phyloP scores from a whole-genome alignment of 345 rosid genomes.

The Mangifera indica region DNA sequence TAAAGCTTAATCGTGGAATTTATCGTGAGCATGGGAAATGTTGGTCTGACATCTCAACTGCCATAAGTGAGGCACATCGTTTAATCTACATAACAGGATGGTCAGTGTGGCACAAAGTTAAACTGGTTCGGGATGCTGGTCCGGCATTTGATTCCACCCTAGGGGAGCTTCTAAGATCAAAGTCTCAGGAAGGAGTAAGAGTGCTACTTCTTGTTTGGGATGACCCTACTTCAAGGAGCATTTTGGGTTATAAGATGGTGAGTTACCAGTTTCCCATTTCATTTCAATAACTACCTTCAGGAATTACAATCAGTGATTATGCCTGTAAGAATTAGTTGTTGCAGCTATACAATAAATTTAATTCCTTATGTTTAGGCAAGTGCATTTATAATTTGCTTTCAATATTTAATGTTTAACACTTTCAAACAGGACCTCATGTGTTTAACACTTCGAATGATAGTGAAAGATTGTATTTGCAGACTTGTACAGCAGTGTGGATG shows the following conservation, averaged over 20 bases:
- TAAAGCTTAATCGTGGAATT: conserved; percentile 53
- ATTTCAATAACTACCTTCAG: conserved; percentile 1
- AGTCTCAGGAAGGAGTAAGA: conserved; percentile 87
- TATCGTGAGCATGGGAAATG: conserved; percentile 54
- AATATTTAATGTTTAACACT: background rate
- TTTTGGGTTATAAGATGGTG: conserved; percentile 60
- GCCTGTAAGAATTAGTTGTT: background rate
- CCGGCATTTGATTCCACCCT: conserved; percentile 31
- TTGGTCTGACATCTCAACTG: conserved; percentile 71
- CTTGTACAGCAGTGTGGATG: background rate
- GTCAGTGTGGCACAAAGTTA: conserved; percentile 54
- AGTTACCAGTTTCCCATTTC: conserved; percentile 21
- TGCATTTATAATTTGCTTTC: background rate
- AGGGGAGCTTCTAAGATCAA: conserved; percentile 69
- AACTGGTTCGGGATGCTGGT: conserved; percentile 49
- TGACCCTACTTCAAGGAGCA: conserved; percentile 77
- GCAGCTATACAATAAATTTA: background rate
- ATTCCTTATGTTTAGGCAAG: background rate
- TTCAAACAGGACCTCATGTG: background rate
- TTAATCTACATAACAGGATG: conserved; percentile 78
- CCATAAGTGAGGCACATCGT: conserved; percentile 69
- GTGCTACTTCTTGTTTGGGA: conserved; percentile 94
- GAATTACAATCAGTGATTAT: background rate
- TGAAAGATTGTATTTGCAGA: background rate
- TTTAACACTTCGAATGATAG: background rate